Evolutionary conservation across 2,329 filamentous ascomycete species (phyloP).

Genomic region (Thielaviopsis punctulata): DNA sequence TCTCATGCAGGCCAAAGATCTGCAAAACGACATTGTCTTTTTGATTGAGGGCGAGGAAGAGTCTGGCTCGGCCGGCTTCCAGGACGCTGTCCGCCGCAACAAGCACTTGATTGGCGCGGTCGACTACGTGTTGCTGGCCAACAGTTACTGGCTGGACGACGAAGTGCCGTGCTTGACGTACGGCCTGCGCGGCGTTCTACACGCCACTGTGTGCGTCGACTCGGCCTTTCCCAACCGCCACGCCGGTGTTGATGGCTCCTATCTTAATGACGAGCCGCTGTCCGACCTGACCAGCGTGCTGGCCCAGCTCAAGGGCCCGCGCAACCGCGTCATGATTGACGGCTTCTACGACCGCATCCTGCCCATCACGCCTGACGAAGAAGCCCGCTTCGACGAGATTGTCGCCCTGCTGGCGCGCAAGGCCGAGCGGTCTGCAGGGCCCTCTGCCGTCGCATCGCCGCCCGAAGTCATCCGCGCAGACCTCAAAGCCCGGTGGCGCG

Average conservation of each 20-base stretch:
- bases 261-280: constrained; percentile 74
- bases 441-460: neutral
- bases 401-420: constrained; percentile 54
- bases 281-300: constrained; percentile 79
- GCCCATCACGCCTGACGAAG: constrained; percentile 56
- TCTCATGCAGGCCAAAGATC: constrained; percentile 61
- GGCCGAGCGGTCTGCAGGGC: neutral
- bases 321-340: constrained; percentile 70
- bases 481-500: constrained; percentile 86
- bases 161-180: constrained; percentile 92
- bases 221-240: constrained; percentile 79
- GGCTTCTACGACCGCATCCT: constrained; percentile 78
- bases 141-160: constrained; percentile 97
- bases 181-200: constrained; percentile 79
- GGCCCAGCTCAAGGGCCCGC: constrained; percentile 61
- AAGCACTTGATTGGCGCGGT: constrained; percentile 76
- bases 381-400: constrained; percentile 70
- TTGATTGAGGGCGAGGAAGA: constrained; percentile 96
- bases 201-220: constrained; percentile 77
- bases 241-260: constrained; percentile 90
- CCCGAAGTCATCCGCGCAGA: constrained; percentile 46
- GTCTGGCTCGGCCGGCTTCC: constrained; percentile 79
- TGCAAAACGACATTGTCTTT: constrained; percentile 82
- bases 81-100: constrained; percentile 60
- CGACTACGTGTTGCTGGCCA: constrained; percentile 87